Base-by-base conservation (phyloP, 2,329 filamentous ascomycete genomes). In the Microdochium trichocladiopsis region DNA sequence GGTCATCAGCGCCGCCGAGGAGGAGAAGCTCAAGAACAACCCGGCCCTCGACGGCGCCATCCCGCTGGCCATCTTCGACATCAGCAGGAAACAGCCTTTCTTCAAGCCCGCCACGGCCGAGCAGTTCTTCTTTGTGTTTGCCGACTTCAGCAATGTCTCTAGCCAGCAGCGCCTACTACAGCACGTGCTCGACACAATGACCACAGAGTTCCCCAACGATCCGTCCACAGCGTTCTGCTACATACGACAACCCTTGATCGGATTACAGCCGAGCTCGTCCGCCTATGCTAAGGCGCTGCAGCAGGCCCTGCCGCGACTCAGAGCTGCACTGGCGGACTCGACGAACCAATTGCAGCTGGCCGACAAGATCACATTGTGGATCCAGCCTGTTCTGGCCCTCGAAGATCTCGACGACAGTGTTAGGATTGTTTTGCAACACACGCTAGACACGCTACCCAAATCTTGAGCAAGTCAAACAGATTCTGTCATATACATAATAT, bases 31-130 rank as follows among this genome's bases (percentile, higher is more conserved):
- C 57, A 76, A 87, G 62, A 83, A 82, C 57, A 93, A 91, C 48
- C 91, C 93, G 3, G 90, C 90, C 10, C 77, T 96, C 57, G 89
- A 88, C 55, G 94, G 94, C n/a, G 94, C 90, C 16, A 96, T 99
- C 59, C 92, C 94, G 2, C 80, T 91, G 52, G 91, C 93, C 37
- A 89, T 99, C 48, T 96, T 96, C 63, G 90, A 96, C 62, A 83
- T 90, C 22, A 86, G 91, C 5, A 84, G 84, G 72, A 90, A 87
- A 66, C 86, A 96, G 61, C 80, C 87, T 50, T 84, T 88, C 58
- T 83, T 86, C 65, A 81, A 80, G 54, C 70, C 83, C 2, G 72
- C 75, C 1, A 77, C 90, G 6, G 90, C 84, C 2, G 84, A 87
- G 61, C 72, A 79, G 22, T 96, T 96, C 70, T 97, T 94, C 69